A percentile compares a stretch with the other conserved stretches of the same genome.
Conservation (phyloP, 2,329 filamentous ascomycete genomes). For the Alternaria brassicae region DNA sequence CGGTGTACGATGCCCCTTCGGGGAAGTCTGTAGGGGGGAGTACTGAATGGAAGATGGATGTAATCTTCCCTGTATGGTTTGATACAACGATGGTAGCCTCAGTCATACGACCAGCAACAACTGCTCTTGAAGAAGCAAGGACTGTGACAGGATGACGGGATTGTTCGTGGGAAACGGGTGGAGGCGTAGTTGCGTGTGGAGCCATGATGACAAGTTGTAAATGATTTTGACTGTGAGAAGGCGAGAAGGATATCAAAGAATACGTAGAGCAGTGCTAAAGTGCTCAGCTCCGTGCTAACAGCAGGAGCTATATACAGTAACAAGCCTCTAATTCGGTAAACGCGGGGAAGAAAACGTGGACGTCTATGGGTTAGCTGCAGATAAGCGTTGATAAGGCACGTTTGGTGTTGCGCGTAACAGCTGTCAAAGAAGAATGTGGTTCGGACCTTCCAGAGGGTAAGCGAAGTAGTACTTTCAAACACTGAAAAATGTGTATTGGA, state of each 20-base stretch:
- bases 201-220: slow-evolving; percentile 38
- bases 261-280: slow-evolving; percentile 4
- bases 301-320: slow-evolving; percentile 30
- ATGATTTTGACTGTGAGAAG: slow-evolving; percentile 4
- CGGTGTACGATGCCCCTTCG: slow-evolving; percentile 72
- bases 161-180: slow-evolving; percentile 36
- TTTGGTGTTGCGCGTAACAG: slow-evolving; percentile 20
- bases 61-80: slow-evolving; percentile 80
- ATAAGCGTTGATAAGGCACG: slow-evolving; percentile 47
- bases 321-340: slow-evolving; percentile 29
- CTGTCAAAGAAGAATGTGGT: slow-evolving; percentile 18
- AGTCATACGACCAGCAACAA: slow-evolving; percentile 77
- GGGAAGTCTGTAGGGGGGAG: slow-evolving; percentile 81
- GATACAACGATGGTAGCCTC: slow-evolving; percentile 86
- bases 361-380: slow-evolving; percentile 29
- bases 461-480: background rate
- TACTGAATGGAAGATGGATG: slow-evolving; percentile 74
- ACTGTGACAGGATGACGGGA: slow-evolving; percentile 67
- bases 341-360: slow-evolving; percentile 30
- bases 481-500: slow-evolving; percentile 3
- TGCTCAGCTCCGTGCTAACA: slow-evolving; percentile 16
- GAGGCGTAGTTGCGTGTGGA: slow-evolving; percentile 47
- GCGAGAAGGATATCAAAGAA: slow-evolving; percentile 14
- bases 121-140: slow-evolving; percentile 81
- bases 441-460: background rate